phyloP scores from a whole-genome alignment of 2,329 filamentous ascomycete species.

The Pseudogymnoascus sp. region DNA sequence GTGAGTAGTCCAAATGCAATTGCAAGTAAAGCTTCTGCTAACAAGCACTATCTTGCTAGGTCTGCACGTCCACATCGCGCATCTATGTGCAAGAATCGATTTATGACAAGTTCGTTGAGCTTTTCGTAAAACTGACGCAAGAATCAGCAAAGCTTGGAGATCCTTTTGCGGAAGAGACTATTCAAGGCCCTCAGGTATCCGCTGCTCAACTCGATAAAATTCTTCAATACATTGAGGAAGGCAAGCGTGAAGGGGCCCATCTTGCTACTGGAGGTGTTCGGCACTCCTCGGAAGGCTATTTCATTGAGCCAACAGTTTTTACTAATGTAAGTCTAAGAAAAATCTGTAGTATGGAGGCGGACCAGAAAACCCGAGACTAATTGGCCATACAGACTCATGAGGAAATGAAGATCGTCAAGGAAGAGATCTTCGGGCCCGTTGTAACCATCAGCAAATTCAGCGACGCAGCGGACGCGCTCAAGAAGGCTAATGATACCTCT shows the following conservation, averaged over 20 bases:
- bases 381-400: constrained; percentile 40
- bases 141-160: constrained; percentile 33
- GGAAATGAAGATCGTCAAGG: constrained; percentile 62
- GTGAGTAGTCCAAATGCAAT: constrained; percentile 39
- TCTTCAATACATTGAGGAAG: constrained; percentile 35
- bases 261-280: constrained; percentile 39
- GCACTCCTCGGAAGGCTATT: constrained; percentile 48
- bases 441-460: constrained; percentile 61
- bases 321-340: constrained; percentile 25
- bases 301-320: constrained; percentile 64
- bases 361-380: too few relatives aligned
- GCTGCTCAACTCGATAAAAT: constrained; percentile 38
- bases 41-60: constrained; percentile 30
- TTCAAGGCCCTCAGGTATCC: constrained; percentile 40
- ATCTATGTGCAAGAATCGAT: constrained; percentile 51
- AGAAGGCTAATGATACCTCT: constrained; percentile 45
- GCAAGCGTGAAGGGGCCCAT: constrained; percentile 34
- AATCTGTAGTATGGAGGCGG: too few relatives aligned
- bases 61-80: constrained; percentile 52
- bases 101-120: constrained; percentile 35
- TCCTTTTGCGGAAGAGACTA: constrained; percentile 35
- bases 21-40: too few relatives aligned
- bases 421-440: constrained; percentile 65
- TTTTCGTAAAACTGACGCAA: constrained; percentile 29
- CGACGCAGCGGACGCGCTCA: constrained; percentile 55